These are phyloP conservation scores for Phytopythium litorale DNA, from an alignment of 352 stramenopile species.

Conservation along the genomic window DNA sequence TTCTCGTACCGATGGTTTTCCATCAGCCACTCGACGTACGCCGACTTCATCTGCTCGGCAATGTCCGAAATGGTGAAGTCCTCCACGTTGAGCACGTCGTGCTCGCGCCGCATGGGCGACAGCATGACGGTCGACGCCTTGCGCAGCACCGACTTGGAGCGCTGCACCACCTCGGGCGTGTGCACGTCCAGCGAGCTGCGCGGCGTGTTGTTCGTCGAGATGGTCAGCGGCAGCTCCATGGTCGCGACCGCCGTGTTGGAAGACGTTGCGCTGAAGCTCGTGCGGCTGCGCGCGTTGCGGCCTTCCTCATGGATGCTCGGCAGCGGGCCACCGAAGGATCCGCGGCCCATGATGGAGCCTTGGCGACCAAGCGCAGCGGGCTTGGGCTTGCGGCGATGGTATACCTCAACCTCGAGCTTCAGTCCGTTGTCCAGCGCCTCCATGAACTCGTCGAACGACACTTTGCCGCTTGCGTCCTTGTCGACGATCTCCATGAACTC, in stretches of 20 bases:
- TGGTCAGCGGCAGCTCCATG: conserved; percentile 10
- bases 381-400: conserved; percentile 38
- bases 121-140: conserved; percentile 26
- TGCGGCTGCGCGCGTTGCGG: conserved; percentile 3
- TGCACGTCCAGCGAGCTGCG: conserved; percentile 19
- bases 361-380: conserved; percentile 15
- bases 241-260: conserved; percentile 21
- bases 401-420: conserved; percentile 77
- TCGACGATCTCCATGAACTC: conserved; percentile 78
- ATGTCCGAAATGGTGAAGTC: conserved; percentile 76
- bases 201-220: conserved; percentile 8
- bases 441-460: conserved; percentile 84
- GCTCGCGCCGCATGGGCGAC: conserved; percentile 68
- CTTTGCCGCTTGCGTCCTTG: conserved; percentile 57
- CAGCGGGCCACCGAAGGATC: conserved; percentile 16
- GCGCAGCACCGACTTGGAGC: conserved; percentile 20
- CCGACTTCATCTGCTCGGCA: conserved; percentile 61
- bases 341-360: conserved; percentile 1
- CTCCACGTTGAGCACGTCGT: conserved; percentile 80
- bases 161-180: conserved; percentile 33
- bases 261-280: conserved; percentile 27
- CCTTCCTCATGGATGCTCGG: conserved; percentile 36
- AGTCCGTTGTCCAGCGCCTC: conserved; percentile 67
- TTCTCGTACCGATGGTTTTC: conserved; percentile 68
- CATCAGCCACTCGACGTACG: conserved; percentile 80